phyloP scores from a whole-genome alignment of 352 stramenopile genomes.

The Lagenidium giganteum region DNA sequence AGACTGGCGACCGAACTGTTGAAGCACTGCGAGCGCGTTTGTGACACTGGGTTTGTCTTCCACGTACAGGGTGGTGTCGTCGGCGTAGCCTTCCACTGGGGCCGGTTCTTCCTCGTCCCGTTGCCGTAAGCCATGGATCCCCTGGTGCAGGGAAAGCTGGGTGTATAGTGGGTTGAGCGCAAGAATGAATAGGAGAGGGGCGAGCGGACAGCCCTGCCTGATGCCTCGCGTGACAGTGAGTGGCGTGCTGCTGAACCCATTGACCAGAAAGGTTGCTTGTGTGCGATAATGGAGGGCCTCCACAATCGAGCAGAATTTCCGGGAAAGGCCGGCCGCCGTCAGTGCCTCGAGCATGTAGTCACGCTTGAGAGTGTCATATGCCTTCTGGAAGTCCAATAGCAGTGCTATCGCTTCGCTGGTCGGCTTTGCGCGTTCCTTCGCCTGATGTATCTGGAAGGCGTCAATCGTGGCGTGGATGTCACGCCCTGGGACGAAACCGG shows the following conservation, averaged over 20 bases:
- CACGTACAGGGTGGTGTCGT: conserved; percentile 8
- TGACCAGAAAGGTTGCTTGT: background rate
- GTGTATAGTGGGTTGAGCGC: conserved; percentile 8
- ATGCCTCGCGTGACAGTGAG: conserved; percentile 4
- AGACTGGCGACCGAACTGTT: background rate
- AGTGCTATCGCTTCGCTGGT: no score
- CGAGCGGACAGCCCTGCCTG: conserved; percentile 6
- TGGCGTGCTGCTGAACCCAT: background rate
- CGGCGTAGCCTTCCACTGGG: conserved; percentile 2
- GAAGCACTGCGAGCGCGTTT: background rate
- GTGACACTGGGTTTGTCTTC: background rate
- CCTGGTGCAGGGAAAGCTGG: no score
- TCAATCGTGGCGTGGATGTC: conserved; percentile 10
- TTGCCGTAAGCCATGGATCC: no score
- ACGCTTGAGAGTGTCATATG: conserved; percentile 8
- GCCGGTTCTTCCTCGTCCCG: no score
- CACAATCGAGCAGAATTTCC: no score
- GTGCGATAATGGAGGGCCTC: conserved; percentile 2
- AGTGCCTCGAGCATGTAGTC: no score
- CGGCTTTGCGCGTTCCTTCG: no score
- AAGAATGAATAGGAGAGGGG: conserved; percentile 12
- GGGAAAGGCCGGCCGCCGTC: no score
- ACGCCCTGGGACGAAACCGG: conserved; percentile 6
- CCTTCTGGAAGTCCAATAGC: conserved; percentile 12
- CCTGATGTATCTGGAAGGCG: no score